Base-by-base conservation (phyloP, 2,329 filamentous ascomycete species). In the Ophiocordyceps camponoti-saundersi region DNA sequence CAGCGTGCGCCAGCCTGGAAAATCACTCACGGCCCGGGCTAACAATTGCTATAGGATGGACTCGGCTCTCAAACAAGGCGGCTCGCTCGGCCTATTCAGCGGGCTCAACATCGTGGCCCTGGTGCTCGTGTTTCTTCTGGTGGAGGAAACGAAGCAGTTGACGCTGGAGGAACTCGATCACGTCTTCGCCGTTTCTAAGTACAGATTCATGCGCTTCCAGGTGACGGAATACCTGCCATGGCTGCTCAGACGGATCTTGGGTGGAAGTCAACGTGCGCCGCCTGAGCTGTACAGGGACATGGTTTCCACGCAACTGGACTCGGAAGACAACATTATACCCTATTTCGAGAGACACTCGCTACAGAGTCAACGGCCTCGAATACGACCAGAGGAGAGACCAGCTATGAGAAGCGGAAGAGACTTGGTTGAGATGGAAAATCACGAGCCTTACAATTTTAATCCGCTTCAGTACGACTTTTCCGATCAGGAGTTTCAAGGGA, bases 61-160 rank as follows among this genome's bases (percentile, higher is more conserved):
- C 16, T 48, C 48, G 1, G 49, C 44, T 0, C 48, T 53, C 21
- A 55, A 53, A 4, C 59, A 63, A 15, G 55, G 54, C 3, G 67
- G 66, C 0, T 60, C 62, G 0, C 54, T 72, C 3, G 67, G 66
- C 2, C 61, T 73, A 29, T 73, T 72, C 50, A 61, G 65, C 2
- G 67, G 61, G 1, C 56, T 73, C 18, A 72, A 72, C 51, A 42
- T 72, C 2, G 42, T 71, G 3, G 68, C 69, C 0, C 64, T 69
- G n/a, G 49, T 65, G 3, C 58, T 70, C 26, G 65, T 71, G 4
- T 68, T 69, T 53, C 54, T 71, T 1, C 51, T 69, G 3, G 60
- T 68, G 8, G 65, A 68, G 46, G 65, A 69, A 56, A 68, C 65
- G 2, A 65, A 65, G 48, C 55, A 58, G 13, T 58, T 59, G 16